These are phyloP conservation scores for Pythium sukuiense DNA, from an alignment of 352 stramenopile genomes.

Conservation along the genomic window DNA sequence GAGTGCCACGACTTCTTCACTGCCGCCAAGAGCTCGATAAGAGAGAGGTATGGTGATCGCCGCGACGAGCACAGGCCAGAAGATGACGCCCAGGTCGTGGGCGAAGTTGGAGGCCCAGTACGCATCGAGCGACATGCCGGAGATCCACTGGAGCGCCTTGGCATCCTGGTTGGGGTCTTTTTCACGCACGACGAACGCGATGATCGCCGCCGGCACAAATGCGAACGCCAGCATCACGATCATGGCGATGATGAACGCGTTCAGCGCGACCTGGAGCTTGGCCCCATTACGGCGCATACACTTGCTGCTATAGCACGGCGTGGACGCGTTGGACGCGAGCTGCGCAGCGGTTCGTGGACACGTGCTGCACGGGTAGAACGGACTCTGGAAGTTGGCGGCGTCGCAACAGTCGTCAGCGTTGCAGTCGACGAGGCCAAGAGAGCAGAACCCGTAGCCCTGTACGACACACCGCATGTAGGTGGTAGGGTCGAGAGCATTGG, in stretches of 20 bases:
- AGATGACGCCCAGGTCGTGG: slow-evolving; percentile 50
- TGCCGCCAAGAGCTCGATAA: slow-evolving; percentile 31
- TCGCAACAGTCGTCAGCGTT: slow-evolving; percentile 40
- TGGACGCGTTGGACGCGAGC: not conserved
- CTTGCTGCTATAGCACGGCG: slow-evolving; percentile 28
- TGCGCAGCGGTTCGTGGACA: slow-evolving; percentile 16
- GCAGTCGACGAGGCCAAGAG: slow-evolving; percentile 41
- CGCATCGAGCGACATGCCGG: slow-evolving; percentile 43
- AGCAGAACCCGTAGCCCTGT: slow-evolving; percentile 41
- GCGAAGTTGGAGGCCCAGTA: slow-evolving; percentile 67
- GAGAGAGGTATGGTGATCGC: slow-evolving; percentile 44
- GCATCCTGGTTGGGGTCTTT: slow-evolving; percentile 67
- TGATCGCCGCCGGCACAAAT: slow-evolving; percentile 63
- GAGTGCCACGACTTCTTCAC: slow-evolving; percentile 42
- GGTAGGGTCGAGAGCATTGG: slow-evolving; percentile 21
- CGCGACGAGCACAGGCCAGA: slow-evolving; percentile 40
- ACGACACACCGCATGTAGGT: slow-evolving; percentile 7
- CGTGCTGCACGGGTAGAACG: slow-evolving; percentile 42
- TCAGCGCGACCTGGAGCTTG: slow-evolving; percentile 65
- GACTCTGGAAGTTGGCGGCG: slow-evolving; percentile 30
- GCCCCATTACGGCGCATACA: slow-evolving; percentile 53
- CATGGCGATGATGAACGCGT: slow-evolving; percentile 59
- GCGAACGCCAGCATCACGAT: slow-evolving; percentile 69
- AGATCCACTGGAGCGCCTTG: slow-evolving; percentile 66
- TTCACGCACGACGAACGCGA: slow-evolving; percentile 65